Evolutionary conservation across 352 stramenopile species (phyloP), one percentile per base, ranked within the genome.

Genomic region (Pythium brachiatum): DNA sequence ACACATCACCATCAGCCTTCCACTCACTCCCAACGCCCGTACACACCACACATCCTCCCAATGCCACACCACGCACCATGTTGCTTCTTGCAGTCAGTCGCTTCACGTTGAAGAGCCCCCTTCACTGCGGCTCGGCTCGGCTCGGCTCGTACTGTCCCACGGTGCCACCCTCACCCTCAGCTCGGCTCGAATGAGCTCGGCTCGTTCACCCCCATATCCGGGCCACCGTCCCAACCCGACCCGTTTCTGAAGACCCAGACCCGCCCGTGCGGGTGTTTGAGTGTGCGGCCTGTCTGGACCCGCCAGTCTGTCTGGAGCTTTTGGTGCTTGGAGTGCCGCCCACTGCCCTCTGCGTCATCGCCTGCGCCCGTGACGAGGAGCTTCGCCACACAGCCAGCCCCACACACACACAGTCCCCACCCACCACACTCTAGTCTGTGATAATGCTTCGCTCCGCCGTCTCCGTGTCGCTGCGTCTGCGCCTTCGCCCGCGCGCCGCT

Each of bases 281-380:
- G 21, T 18, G 11, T n/a, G 16, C 55, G 60, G 53, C 61, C 53
- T 21, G 61, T 68, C 61, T 68, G 23, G 53, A 56, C 62, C 62
- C 55, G 27, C 55, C n/a, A n/a, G n/a, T n/a, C n/a, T n/a, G n/a
- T n/a, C n/a, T 34, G 7, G 12, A 20, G 27, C 26, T 21, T 47
- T 65, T 58, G 63, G 55, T 65, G 63, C 56, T 64, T 70, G 56
- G 63, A 39, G 56, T 47, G 2, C 21, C 2, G n/a, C n/a, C n/a
- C 15, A 36, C 36, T 47, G 15, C n/a, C 20, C 53, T 60, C 27
- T 64, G 62, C 62, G 62, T 69, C 62, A 69, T 69, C 53, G 59
- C 39, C 39, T 23, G 61, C 21, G n/a, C 41, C 59, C 20, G 50
- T 60, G 59, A 66, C 59, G 51, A 57, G 50, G 52, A 58, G 34